Evolutionary conservation across 192 early-diverging fungal species (phyloP).

Genomic region (Entrophospora sp.): DNA sequence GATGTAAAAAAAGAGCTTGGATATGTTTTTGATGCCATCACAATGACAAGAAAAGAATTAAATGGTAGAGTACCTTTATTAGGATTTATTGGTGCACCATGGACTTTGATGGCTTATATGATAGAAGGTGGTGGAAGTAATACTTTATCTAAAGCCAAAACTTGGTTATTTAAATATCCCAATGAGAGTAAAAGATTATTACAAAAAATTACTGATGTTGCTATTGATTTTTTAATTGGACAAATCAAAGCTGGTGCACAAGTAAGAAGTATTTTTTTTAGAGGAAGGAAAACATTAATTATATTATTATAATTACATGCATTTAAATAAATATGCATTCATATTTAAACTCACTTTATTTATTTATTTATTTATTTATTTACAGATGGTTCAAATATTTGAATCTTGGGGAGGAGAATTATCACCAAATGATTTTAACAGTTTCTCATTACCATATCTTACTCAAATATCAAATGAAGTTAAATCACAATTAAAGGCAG

Average conservation of each 20-base stretch:
- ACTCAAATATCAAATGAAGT: constrained; percentile 70
- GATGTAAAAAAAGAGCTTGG: constrained; percentile 70
- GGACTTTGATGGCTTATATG: constrained; percentile 99
- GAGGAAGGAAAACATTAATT: not conserved
- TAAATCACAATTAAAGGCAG: constrained; percentile 40
- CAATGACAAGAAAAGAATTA: constrained; percentile 78
- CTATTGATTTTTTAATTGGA: constrained; percentile 78
- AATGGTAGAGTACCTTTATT: constrained; percentile 83
- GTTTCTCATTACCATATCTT: constrained; percentile 87
- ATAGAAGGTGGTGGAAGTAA: constrained; percentile 96
- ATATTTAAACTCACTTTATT: too few species aligned
- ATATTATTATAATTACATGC: not conserved
- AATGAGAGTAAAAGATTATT: constrained; percentile 70
- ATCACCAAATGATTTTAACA: constrained; percentile 66
- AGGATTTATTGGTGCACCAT: constrained; percentile 95
- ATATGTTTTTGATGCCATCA: constrained; percentile 93
- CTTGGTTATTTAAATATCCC: constrained; percentile 78
- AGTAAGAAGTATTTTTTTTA: constrained; percentile 32
- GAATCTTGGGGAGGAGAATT: constrained; percentile 97
- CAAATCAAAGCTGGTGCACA: constrained; percentile 96
- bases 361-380: not conserved
- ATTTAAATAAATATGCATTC: too few species aligned
- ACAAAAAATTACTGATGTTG: constrained; percentile 70
- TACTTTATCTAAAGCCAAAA: constrained; percentile 81
- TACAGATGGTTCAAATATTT: constrained; percentile 89